Percentiles rank a stretch among this genome's conserved stretches.
phyloP scores from a whole-genome alignment of 2,329 filamentous ascomycete genomes.

The Coniochaeta sp. region DNA sequence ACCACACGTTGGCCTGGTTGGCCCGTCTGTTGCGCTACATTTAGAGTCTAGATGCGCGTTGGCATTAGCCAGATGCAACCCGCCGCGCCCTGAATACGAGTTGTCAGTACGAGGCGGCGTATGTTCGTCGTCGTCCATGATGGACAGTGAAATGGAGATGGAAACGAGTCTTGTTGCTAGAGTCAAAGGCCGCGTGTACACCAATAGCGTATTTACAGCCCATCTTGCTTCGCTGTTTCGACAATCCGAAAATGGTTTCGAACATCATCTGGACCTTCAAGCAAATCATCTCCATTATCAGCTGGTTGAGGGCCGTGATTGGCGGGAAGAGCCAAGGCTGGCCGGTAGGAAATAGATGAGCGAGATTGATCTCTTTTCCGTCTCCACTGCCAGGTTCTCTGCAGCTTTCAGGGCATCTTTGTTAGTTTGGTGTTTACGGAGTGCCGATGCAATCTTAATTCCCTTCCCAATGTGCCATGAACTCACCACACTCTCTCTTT shows the following conservation, averaged over 20 bases:
- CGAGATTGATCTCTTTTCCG: constrained; percentile 2
- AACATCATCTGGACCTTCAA: constrained; percentile 1
- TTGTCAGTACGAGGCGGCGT: neutral
- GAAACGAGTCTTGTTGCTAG: neutral
- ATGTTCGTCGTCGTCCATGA: neutral
- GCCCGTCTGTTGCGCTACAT: neutral
- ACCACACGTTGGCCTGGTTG: neutral
- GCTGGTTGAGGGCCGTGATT: neutral
- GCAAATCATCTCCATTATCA: constrained; percentile 2
- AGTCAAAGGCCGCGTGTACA: neutral
- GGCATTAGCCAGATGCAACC: neutral
- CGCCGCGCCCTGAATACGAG: constrained; percentile 1
- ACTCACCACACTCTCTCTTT: neutral
- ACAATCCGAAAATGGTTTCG: neutral
- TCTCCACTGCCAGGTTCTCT: constrained; percentile 1
- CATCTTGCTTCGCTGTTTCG: neutral
- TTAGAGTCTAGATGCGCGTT: neutral
- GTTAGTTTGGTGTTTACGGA: constrained; percentile 1
- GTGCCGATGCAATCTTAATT: constrained; percentile 1
- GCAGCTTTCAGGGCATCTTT: neutral
- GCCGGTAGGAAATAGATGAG: constrained; percentile 4
- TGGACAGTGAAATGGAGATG: neutral
- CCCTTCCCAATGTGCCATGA: neutral
- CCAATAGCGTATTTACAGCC: neutral
- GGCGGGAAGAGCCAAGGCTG: neutral